phyloP scores from a whole-genome alignment of 345 rosid genomes.

The Brassica cretica region DNA sequence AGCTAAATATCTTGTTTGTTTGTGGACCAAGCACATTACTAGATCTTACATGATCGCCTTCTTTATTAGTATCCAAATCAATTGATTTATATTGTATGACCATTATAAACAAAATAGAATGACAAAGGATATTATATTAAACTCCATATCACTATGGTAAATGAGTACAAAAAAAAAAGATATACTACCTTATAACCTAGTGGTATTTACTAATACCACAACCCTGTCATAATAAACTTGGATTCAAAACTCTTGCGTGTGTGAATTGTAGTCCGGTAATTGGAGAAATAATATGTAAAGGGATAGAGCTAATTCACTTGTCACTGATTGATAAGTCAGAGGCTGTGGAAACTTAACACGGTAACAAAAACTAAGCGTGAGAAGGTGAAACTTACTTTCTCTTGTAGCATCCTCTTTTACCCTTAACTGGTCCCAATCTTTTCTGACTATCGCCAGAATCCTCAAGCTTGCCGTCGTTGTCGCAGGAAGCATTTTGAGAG shows the following conservation, averaged over 20 bases:
- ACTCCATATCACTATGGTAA: not conserved
- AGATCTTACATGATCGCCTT: not conserved
- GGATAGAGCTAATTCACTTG: too few relatives aligned
- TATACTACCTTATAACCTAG: not conserved
- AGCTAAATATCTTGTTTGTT: constrained; percentile 6
- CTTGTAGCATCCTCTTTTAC: constrained; percentile 73
- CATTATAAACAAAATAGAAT: not conserved
- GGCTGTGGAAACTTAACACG: not conserved
- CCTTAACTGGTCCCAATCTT: constrained; percentile 34
- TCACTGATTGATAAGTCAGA: not conserved
- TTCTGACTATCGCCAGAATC: constrained; percentile 62
- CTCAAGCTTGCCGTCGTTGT: constrained; percentile 46
- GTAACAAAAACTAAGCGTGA: not conserved
- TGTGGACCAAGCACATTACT: constrained; percentile 5
- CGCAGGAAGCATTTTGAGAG: constrained; percentile 41
- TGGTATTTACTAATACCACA: not conserved
- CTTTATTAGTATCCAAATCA: not conserved
- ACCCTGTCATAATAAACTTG: not conserved
- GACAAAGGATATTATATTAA: not conserved
- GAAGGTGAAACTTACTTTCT: constrained; percentile 57
- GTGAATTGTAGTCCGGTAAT: not conserved
- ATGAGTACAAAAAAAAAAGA: not conserved
- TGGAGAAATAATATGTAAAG: too few relatives aligned
- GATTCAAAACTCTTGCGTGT: not conserved
- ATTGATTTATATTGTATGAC: not conserved